Evolutionary conservation across 257 asterid genomes (phyloP), one percentile per base, ranked within the genome.

Genomic region (Sherardia arvensis): DNA sequence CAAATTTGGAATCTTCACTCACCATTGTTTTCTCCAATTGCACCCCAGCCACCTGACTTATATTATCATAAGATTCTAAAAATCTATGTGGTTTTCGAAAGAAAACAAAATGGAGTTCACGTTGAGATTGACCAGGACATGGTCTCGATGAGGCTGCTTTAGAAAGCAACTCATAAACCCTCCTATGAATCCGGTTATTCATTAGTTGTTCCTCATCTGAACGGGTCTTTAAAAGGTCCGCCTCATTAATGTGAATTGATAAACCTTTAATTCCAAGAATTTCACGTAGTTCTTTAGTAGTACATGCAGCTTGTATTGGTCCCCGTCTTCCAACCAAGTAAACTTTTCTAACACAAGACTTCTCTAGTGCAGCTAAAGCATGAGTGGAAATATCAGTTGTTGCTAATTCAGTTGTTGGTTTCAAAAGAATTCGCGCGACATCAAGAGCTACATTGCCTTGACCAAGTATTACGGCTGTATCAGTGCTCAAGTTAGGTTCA

Each of bases 361-460:
- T 87, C 60, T 81, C 80, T 32, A 89, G 73, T 76, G 91, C 88
- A 71, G 87, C 80, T 77, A 87, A 74, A 26, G 99, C 94, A 74
- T 89, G 97, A 66, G 70, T 70, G 29, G 99, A 80, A 61, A 92
- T 87, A 81, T 92, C 95, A 53, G 99, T 92, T 63, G 66, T 76
- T 30, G 91, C 93, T 76, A 89, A 80, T 81, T 92, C 99, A 15
- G 54, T 33, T 51, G 79, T 79, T 69, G 99, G 88, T 17, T 91
- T 83, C 74, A 92, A 75, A 73, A 92, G 97, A 75, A 92, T 73
- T 33, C 99, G 86, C 62, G 99, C 97, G 66, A 80, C 87, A 75
- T 92, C 99, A 72, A 92, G 97, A 60, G 99, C 96, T 51, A 92
- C 99, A 82, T 92, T 92, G 34, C 99, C 99, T 97, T 82, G 99